A percentile compares a stretch with the other conserved stretches of the same genome.
These are phyloP conservation scores for Sindora glabra DNA, from an alignment of 306 rosid genomes.

Conservation along the genomic window DNA sequence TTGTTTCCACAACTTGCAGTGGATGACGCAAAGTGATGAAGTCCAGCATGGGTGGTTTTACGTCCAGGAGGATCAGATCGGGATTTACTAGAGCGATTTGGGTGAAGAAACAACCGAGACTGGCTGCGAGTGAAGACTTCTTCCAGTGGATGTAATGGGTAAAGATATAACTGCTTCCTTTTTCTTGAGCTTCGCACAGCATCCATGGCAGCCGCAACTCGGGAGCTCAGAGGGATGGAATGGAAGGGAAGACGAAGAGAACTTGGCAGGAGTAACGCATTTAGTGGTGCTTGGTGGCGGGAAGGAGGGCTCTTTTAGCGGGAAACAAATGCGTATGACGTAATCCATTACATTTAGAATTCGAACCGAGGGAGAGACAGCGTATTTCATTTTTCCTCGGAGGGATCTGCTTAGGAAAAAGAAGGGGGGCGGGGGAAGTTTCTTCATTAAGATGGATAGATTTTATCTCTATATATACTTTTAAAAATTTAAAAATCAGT, in stretches of 20 bases:
- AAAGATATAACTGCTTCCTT: constrained; percentile 12
- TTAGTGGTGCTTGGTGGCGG: background rate
- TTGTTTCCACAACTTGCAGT: background rate
- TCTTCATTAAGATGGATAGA: no score
- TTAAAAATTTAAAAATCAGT: no score
- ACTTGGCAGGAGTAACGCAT: background rate
- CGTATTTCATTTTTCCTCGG: no score
- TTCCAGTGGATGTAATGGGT: background rate
- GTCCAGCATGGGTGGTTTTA: background rate
- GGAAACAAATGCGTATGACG: no score
- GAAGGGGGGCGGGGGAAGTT: no score
- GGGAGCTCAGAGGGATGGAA: background rate
- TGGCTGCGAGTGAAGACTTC: constrained; percentile 20
- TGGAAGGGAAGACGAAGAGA: background rate
- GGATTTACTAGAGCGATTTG: constrained; percentile 15
- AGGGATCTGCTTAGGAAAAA: no score
- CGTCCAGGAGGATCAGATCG: background rate
- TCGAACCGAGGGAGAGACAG: no score
- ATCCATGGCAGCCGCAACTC: constrained; percentile 31
- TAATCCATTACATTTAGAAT: no score
- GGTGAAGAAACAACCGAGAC: constrained; percentile 15
- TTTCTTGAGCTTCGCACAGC: constrained; percentile 10
- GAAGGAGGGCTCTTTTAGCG: background rate
- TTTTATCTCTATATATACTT: no score
- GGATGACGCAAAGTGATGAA: background rate